Evolutionary conservation across 2,329 filamentous ascomycete species (phyloP), one percentile per base, ranked within the genome.

Genomic region (Trichoderma aggressivum): DNA sequence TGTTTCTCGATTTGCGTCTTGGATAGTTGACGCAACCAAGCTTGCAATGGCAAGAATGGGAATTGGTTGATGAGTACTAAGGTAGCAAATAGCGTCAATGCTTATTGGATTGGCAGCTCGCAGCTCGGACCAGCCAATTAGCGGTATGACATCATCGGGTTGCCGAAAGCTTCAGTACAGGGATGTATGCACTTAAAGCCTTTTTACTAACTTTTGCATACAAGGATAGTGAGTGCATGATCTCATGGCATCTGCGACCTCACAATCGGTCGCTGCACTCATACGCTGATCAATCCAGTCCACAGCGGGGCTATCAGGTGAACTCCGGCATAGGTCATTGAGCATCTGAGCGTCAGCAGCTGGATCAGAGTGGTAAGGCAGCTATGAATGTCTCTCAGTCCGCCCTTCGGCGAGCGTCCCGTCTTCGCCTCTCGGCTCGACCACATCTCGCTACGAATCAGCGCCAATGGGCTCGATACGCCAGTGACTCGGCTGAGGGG

Each of bases 341-440:
- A 26, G 43, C 39, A 61, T 53, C 21, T 26, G 50, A 28, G 11
- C n/a, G 21, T 0, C 28, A 16, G 12, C 10, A 43, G 24, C 34
- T 58, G 24, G 39, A n/a, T 10, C 7, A 43, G 53, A 43, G n/a
- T n/a, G n/a, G n/a, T n/a, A n/a, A n/a, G n/a, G n/a, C n/a, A 74
- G 69, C 50, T 18, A 81, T 82, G 80, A 81, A 78, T 65, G 72
- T 77, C 55, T 77, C 79, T 11, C 77, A 76, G 43, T 70, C 72
- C 61, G 75, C 77, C 36, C 75, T 81, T 53, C 74, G 79, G 53
- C 76, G 76, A 53, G 77, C 76, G 71, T 74, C 75, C 34, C 63
- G 69, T 55, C 56, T 79, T 39, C 73, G 75, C 55, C 76, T 76
- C 59, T 74, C 73, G 26, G 71, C 72, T 65, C 75, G 74, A 50